Percentiles rank a stretch among this genome's conserved stretches.
Evolutionary conservation across 2,329 filamentous ascomycete species (phyloP).

Genomic region (Arthrobotrys iridis): DNA sequence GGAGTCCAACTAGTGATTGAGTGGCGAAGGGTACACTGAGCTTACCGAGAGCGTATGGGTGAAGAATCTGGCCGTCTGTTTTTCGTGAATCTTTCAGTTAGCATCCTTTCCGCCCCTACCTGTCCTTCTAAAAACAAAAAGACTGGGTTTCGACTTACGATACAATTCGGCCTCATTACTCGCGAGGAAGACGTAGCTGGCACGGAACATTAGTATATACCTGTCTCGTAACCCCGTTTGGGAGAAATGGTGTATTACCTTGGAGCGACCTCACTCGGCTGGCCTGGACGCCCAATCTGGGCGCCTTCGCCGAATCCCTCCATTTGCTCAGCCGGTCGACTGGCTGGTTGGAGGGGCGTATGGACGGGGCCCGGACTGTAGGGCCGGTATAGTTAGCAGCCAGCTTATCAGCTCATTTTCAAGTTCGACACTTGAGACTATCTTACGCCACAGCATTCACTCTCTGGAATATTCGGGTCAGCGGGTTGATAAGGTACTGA

Average conservation of each 20-base stretch:
- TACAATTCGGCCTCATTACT: slow-evolving; percentile 56
- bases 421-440: neutral
- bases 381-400: neutral
- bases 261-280: slow-evolving; percentile 64
- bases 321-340: slow-evolving; percentile 64
- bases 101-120: neutral
- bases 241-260: slow-evolving; percentile 8
- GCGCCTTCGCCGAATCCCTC: slow-evolving; percentile 63
- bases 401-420: neutral
- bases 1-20: neutral
- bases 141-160: slow-evolving; percentile 26
- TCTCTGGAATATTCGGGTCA: slow-evolving; percentile 20
- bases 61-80: slow-evolving; percentile 55
- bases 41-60: slow-evolving; percentile 56
- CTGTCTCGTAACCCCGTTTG: too few species aligned
- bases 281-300: slow-evolving; percentile 62
- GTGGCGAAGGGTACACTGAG: neutral
- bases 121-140: neutral
- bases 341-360: slow-evolving; percentile 64
- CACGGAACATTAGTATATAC: neutral
- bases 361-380: slow-evolving; percentile 61
- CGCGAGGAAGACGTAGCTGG: slow-evolving; percentile 56
- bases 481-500: neutral
- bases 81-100: neutral
- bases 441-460: slow-evolving; percentile 58